Conservation (phyloP, 345 rosid genomes). For the Murraya koenigii region DNA sequence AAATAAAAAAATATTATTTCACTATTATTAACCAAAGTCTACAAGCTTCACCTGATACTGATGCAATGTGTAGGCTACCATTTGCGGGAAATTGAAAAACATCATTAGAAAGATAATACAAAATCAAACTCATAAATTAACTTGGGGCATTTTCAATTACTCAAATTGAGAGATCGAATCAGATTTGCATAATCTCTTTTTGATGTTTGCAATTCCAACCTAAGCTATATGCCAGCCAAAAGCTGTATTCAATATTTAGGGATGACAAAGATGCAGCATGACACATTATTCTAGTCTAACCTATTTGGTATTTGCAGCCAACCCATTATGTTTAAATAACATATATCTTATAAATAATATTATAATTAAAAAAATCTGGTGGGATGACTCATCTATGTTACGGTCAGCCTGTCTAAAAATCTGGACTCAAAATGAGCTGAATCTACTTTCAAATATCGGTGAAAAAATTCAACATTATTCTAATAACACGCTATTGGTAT, state of each 20-base stretch:
- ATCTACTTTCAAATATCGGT: too few relatives aligned
- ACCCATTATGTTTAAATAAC: too few relatives aligned
- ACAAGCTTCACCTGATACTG: neutral
- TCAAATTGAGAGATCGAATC: neutral
- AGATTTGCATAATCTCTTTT: neutral
- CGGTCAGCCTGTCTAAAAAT: too few relatives aligned
- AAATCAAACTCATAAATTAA: too few relatives aligned
- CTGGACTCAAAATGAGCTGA: too few relatives aligned
- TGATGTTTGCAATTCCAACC: neutral
- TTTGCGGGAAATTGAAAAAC: too few relatives aligned
- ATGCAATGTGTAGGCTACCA: neutral
- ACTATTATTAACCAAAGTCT: neutral
- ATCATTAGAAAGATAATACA: neutral
- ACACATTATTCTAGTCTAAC: neutral
- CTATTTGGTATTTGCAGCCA: neutral
- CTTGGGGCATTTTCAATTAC: neutral
- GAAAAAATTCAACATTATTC: too few relatives aligned
- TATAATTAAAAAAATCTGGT: too few relatives aligned
- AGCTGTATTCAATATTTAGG: neutral
- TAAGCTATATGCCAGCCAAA: neutral
- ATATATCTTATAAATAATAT: too few relatives aligned
- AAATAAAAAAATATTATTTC: neutral
- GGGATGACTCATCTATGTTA: too few relatives aligned
- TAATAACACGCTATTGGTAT: too few relatives aligned
- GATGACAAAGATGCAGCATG: neutral